A percentile compares a stretch with the other conserved stretches of the same genome.
Evolutionary conservation across 2,329 filamentous ascomycete species (phyloP).

Genomic region (Sordariomycetes sp.): DNA sequence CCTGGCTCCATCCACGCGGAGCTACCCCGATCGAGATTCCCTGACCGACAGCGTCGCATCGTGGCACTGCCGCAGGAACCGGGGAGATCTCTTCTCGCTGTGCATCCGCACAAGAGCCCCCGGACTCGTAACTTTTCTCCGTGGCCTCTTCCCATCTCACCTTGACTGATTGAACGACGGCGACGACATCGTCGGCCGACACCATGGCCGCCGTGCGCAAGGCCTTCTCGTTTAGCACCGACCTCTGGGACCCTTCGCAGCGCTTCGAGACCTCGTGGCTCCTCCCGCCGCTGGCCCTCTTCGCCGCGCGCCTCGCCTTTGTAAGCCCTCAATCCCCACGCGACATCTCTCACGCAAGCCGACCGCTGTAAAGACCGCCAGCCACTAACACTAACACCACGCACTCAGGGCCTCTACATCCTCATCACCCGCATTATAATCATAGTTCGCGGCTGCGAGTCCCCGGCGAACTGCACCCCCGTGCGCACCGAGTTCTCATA

Average conservation of each 20-base stretch:
- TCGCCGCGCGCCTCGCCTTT: slow-evolving; percentile 42
- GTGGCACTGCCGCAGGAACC: too few species aligned
- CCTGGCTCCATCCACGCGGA: too few species aligned
- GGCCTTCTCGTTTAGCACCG: slow-evolving; percentile 27
- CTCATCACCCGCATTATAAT: slow-evolving; percentile 60
- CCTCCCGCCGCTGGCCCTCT: slow-evolving; percentile 54
- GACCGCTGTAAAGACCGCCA: not conserved
- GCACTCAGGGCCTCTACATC: slow-evolving; percentile 48
- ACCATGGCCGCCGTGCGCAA: slow-evolving; percentile 6
- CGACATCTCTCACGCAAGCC: not conserved
- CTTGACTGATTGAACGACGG: not conserved
- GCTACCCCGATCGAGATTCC: too few species aligned
- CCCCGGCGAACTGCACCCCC: slow-evolving; percentile 27
- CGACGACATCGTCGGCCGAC: not conserved
- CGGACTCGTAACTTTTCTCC: not conserved
- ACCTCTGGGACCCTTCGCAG: slow-evolving; percentile 43
- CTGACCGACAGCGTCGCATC: too few species aligned
- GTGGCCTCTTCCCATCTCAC: not conserved
- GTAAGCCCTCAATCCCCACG: slow-evolving; percentile 24
- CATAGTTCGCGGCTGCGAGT: slow-evolving; percentile 47
- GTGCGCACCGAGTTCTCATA: slow-evolving; percentile 59
- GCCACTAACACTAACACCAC: not conserved
- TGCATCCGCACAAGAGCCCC: too few species aligned
- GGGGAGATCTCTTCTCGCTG: too few species aligned
- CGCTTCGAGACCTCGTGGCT: slow-evolving; percentile 77